Evolutionary conservation across 495 filamentous ascomycete species (phyloP), one percentile per base, ranked within the genome.

Genomic region (Penicillium soppii): DNA sequence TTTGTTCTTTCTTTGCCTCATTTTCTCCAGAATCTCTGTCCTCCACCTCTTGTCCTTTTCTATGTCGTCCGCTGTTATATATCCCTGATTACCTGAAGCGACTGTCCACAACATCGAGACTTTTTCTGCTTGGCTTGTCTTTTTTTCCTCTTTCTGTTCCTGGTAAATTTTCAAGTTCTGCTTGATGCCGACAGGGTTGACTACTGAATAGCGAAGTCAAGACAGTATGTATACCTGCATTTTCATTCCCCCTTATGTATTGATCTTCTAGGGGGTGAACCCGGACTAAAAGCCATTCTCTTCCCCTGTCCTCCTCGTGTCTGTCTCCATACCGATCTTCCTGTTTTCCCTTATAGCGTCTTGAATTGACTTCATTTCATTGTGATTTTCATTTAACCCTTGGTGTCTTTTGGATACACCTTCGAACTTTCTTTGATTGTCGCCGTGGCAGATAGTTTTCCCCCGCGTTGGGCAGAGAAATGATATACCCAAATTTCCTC

Each of bases 31-130:
- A 43, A 46, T 42, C 26, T 43, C 16, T 48, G 22, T 51, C 46
- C 43, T 46, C 44, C 53, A 29, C 50, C 49, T 29, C 25, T 29
- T 44, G 23, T 35, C 41, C 32, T 54, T 45, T 52, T 51, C 42
- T 39, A 39, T 43, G 47, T 56, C 49, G 16, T 50, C 45, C 32
- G 26, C 37, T 54, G 58, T 63, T 67, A 65, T 62, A 62, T 65
- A 65, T 67, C 62, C 61, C 58, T 60, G 58, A 51, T 65, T 65
- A 62, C 54, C 53, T 53, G 52, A 62, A 59, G 64, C 58, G 65
- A 52, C 37, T 47, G 49, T 57, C 53, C 47, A 58, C 49, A 55
- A 54, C 53, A 37, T 54, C 35, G 40, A 52, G 49, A 40, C 51
- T 46, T 48, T 43, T 45, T 60, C 36, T 33, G 47, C 20, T 37